A percentile compares a stretch with the other conserved stretches of the same genome.
Conservation (phyloP, 2,329 filamentous ascomycete genomes). For the Erysiphe neolycopersici region DNA sequence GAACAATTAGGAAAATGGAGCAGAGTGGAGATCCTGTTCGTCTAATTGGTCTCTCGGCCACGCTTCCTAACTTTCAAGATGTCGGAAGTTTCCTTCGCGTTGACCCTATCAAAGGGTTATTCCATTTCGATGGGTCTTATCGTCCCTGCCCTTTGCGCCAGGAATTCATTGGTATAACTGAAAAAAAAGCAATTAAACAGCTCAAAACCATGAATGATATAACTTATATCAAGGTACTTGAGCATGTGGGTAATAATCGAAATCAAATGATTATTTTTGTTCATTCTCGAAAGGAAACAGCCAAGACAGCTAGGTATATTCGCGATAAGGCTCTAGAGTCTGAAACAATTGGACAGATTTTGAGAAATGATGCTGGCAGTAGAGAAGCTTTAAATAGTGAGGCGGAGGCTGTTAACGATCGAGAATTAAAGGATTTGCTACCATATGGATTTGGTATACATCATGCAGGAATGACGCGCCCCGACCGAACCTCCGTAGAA, state of each 20-base stretch:
- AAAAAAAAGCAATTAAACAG: conserved; percentile 97
- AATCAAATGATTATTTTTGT: conserved; percentile 99
- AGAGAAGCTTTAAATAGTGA: conserved; percentile 72
- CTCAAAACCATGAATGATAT: conserved; percentile 99
- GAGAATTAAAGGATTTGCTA: conserved; percentile 75
- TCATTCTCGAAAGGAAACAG: conserved; percentile 92
- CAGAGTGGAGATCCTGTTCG: conserved; percentile 85
- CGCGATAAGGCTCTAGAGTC: conserved; percentile 90
- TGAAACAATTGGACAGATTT: conserved; percentile 88
- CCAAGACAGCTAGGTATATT: conserved; percentile 89
- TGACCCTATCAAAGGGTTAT: conserved; percentile 60
- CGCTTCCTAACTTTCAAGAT: conserved; percentile 85
- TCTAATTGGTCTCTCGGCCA: conserved; percentile 78
- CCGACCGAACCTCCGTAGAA: conserved; percentile 86
- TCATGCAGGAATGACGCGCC: conserved; percentile 86
- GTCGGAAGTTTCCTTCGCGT: conserved; percentile 88
- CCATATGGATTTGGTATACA: conserved; percentile 97
- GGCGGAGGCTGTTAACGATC: conserved; percentile 54
- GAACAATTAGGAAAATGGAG: conserved; percentile 78
- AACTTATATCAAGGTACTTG: conserved; percentile 88
- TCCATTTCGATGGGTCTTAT: conserved; percentile 89
- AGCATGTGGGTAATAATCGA: conserved; percentile 74
- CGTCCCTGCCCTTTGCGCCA: conserved; percentile 84
- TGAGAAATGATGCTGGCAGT: conserved; percentile 76
- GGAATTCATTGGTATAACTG: conserved; percentile 91